Evolutionary conservation across 495 filamentous ascomycete genomes (phyloP), one percentile per base, ranked within the genome.

Genomic region (Neurospora africana): DNA sequence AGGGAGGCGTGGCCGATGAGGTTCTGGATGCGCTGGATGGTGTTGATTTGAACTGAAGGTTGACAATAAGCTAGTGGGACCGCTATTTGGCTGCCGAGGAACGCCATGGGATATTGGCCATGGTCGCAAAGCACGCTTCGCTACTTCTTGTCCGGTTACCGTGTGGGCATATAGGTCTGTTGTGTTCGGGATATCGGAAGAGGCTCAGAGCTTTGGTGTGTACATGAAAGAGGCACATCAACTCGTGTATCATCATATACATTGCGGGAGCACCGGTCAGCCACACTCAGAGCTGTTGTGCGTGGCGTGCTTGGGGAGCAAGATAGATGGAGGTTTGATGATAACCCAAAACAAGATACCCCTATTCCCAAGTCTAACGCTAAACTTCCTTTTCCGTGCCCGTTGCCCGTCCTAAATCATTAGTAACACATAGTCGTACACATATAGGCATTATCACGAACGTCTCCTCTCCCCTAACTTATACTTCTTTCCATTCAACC

Each of bases 1-100:
- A 83, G 73, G 92, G 92, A 1, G 93, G 93, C 33, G 90, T 96
- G 36, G 92, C 90, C 17, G 91, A 93, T 73, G 93, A 97, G 81
- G 92, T 97, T 3, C 81, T 97, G 73, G 88, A 89, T 69, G 93
- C 91, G 6, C 80, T 97, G 76, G 91, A 92, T 78, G 86, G 84
- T 30, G 87, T 89, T 39, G 84, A 87, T 58, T 69, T 86, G 79
- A 83, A 76, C 41, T 85, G 79, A 75, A 68, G 69, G 65, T 13
- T 33, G 23, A 19, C 5, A 19, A 8, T 40, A 8, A 27, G 35
- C 9, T 19, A 27, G 13, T 27, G 3, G 30, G 4, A 7, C 11
- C 38, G 27, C 36, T 36, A 19, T 13, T 19, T 36, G 21, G n/a
- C 5, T 27, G 67, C 19, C 39, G n/a, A 27, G 13, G 21, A 39